These are phyloP conservation scores for Ormosia emarginata DNA, from an alignment of 306 rosid genomes.

Conservation along the genomic window DNA sequence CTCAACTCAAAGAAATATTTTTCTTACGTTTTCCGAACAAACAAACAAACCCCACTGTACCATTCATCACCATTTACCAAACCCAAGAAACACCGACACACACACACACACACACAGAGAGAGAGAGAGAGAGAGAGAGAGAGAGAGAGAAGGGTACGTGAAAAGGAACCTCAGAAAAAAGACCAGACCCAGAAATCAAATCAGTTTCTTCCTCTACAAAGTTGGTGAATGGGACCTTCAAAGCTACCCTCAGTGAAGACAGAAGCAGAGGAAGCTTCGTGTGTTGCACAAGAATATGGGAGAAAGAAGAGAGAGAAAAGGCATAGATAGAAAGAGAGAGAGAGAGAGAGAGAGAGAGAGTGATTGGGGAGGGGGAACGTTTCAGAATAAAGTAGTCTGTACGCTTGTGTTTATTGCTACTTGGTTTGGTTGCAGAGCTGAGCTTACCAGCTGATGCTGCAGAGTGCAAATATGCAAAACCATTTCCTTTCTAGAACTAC, in stretches of 20 bases:
- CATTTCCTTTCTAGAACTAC: neutral
- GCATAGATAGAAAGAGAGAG: neutral
- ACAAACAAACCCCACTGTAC: conserved; percentile 7
- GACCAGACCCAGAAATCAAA: conserved; percentile 27
- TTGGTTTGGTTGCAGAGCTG: conserved; percentile 26
- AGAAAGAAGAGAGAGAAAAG: neutral
- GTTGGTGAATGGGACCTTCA: conserved; percentile 12
- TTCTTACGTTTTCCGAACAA: neutral
- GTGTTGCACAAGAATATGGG: neutral
- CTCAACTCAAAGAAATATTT: neutral
- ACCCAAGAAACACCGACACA: conserved; percentile 41
- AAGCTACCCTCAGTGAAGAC: neutral
- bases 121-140: conserved; percentile 1
- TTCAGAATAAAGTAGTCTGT: conserved; percentile 26
- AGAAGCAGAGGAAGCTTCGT: conserved; percentile 19
- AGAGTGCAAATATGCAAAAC: neutral
- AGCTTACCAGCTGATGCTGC: conserved; percentile 28
- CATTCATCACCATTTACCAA: neutral
- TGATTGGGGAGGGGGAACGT: neutral
- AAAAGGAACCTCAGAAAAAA: conserved; percentile 26
- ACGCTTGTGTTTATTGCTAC: conserved; percentile 32
- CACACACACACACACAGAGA: neutral
- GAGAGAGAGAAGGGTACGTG: neutral
- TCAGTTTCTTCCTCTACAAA: conserved; percentile 18
- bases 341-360: neutral